Evolutionary conservation across 2,329 filamentous ascomycete species (phyloP).

Genomic region (Sclerotinia glacialis): DNA sequence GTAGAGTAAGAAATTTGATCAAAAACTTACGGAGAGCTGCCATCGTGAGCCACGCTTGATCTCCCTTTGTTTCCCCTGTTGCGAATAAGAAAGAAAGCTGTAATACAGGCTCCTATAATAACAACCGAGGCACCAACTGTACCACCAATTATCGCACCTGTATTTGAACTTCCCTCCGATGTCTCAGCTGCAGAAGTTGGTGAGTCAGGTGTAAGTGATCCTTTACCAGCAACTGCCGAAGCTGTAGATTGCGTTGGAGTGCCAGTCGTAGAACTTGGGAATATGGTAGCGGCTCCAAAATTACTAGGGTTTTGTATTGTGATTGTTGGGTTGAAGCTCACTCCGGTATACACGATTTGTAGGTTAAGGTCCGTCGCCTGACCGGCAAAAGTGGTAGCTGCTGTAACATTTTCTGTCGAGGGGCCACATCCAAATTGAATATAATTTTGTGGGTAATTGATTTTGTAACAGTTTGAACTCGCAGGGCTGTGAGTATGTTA

Average conservation of each 20-base stretch:
- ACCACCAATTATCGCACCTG: constrained; percentile 10
- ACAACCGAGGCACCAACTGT: constrained; percentile 5
- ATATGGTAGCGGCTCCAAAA: constrained; percentile 18
- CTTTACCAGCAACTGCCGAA: constrained; percentile 11
- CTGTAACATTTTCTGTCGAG: constrained; percentile 29
- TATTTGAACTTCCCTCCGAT: constrained; percentile 7
- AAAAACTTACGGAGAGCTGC: constrained; percentile 10
- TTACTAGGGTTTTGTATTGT: constrained; percentile 17
- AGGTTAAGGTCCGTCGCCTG: constrained; percentile 33
- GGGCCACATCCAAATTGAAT: constrained; percentile 35
- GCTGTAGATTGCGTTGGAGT: constrained; percentile 18
- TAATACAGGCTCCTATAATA: constrained; percentile 3
- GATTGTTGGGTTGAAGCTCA: constrained; percentile 29
- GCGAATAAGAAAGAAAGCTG: constrained; percentile 5
- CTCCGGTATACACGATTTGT: constrained; percentile 35
- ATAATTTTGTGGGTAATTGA: constrained; percentile 35
- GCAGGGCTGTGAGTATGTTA: constrained; percentile 30
- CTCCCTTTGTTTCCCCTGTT: not conserved
- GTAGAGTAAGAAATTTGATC: not conserved
- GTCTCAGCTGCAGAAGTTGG: constrained; percentile 4
- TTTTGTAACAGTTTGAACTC: constrained; percentile 33
- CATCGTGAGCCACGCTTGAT: not conserved
- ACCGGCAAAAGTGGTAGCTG: constrained; percentile 33
- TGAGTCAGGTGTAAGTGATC: constrained; percentile 5
- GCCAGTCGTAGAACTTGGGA: constrained; percentile 12